Evolutionary conservation across 495 filamentous ascomycete species (phyloP).

Genomic region (Podospora comata): DNA sequence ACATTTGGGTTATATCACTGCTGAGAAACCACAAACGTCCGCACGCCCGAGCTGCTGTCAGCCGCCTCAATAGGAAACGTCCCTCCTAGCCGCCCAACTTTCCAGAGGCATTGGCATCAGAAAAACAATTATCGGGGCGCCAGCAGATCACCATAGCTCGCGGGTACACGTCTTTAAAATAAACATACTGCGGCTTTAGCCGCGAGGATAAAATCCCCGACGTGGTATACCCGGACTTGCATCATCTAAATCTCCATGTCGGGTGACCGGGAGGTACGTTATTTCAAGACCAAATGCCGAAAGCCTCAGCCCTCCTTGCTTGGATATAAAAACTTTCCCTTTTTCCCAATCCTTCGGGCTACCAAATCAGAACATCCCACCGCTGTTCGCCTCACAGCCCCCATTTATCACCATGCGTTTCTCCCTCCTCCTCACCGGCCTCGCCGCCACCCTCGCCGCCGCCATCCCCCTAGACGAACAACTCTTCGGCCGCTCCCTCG

Average conservation of each 20-base stretch:
- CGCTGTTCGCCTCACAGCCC: background rate
- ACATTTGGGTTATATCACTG: too few species aligned
- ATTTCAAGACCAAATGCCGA: background rate
- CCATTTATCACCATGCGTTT: constrained; percentile 4
- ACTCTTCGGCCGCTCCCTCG: constrained; percentile 22
- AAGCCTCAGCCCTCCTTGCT: background rate
- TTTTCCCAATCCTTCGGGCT: background rate
- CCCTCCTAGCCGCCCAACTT: background rate
- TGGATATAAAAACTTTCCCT: background rate
- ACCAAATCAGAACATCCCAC: background rate
- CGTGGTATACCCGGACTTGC: background rate
- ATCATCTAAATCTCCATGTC: constrained; percentile 3
- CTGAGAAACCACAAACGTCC: too few species aligned
- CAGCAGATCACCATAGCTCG: background rate
- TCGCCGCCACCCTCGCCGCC: constrained; percentile 23
- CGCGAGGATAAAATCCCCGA: background rate
- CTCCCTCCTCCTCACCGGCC: constrained; percentile 23
- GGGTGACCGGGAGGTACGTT: background rate
- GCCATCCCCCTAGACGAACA: constrained; percentile 26
- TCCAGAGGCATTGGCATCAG: background rate
- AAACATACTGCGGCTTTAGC: background rate
- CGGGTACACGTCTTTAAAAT: background rate
- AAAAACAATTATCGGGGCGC: background rate
- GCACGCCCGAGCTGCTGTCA: too few species aligned
- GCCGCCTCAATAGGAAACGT: too few species aligned